phyloP scores from a whole-genome alignment of 106 monocot genomes.

The Iris macrosiphon region DNA sequence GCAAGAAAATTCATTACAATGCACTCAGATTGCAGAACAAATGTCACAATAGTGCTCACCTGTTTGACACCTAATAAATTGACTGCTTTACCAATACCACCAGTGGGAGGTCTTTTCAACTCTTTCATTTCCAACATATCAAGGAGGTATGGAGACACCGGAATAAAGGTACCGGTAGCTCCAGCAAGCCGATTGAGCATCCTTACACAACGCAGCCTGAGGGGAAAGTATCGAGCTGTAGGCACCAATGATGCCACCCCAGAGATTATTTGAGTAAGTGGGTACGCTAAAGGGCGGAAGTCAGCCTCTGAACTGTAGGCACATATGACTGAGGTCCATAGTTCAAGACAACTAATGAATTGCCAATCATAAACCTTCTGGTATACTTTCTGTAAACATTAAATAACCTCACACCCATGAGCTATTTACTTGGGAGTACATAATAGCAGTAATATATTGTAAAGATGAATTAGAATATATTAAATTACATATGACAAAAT shows the following conservation, averaged over 20 bases:
- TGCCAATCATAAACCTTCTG: conserved; percentile 98
- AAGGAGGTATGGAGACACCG: conserved; percentile 70
- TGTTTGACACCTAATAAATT: conserved; percentile 64
- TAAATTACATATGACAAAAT: no score
- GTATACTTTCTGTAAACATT: conserved; percentile 58
- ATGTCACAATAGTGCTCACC: conserved; percentile 26
- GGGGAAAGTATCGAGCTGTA: conserved; percentile 76
- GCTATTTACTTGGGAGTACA: no score
- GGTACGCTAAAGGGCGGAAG: conserved; percentile 84
- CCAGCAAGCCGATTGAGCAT: conserved; percentile 83
- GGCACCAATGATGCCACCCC: conserved; percentile 85
- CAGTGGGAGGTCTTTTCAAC: conserved; percentile 37
- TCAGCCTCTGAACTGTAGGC: conserved; percentile 64
- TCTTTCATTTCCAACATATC: conserved; percentile 96
- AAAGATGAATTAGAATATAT: no score
- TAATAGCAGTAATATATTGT: no score
- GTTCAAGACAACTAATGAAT: conserved; percentile 83
- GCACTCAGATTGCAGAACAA: not conserved
- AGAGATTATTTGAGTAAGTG: conserved; percentile 78
- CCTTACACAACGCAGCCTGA: conserved; percentile 71
- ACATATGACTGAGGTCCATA: conserved; percentile 84
- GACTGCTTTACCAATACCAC: conserved; percentile 81
- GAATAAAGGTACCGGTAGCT: conserved; percentile 68
- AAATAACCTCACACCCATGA: conserved; percentile 41
- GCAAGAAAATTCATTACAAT: not conserved